These are phyloP conservation scores for Candida sithepensis DNA, from an alignment of 805 yeast species.

Conservation along the genomic window DNA sequence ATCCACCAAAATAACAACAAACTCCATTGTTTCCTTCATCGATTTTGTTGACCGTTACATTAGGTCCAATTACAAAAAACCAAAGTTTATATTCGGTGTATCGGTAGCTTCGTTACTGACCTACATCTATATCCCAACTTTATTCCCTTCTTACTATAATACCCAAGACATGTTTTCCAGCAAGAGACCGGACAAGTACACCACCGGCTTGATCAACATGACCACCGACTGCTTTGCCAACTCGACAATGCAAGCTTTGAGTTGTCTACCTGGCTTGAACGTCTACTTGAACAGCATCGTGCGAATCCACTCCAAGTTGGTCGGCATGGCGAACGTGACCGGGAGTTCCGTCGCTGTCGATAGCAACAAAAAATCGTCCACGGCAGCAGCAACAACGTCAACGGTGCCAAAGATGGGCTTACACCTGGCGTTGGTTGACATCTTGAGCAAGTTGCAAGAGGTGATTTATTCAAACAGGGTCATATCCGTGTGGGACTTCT, in stretches of 20 bases:
- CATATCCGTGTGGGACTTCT: constrained; percentile 73
- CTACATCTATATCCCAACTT: constrained; percentile 16
- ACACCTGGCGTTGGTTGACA: constrained; percentile 53
- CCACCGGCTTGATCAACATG: constrained; percentile 80
- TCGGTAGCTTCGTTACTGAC: constrained; percentile 4
- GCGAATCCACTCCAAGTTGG: constrained; percentile 13
- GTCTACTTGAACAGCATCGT: constrained; percentile 48
- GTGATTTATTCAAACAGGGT: constrained; percentile 51
- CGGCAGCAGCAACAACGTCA: constrained; percentile 5
- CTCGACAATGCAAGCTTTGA: constrained; percentile 76
- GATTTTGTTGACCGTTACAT: not conserved
- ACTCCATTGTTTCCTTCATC: not conserved
- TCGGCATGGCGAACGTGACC: not conserved
- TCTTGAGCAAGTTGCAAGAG: constrained; percentile 57
- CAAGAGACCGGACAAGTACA: constrained; percentile 62
- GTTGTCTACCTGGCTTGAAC: constrained; percentile 57
- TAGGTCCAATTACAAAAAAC: not conserved
- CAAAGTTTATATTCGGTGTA: constrained; percentile 2
- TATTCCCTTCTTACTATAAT: constrained; percentile 9
- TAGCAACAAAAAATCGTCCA: too few species aligned
- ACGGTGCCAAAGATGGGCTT: constrained; percentile 42
- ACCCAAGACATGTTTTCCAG: constrained; percentile 15
- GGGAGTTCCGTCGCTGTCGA: too few species aligned
- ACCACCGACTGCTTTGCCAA: constrained; percentile 93
- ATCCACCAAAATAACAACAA: not conserved